A percentile compares a stretch with the other conserved stretches of the same genome.
phyloP scores from a whole-genome alignment of 192 early-diverging fungal species.

The Geosiphon pyriformis region DNA sequence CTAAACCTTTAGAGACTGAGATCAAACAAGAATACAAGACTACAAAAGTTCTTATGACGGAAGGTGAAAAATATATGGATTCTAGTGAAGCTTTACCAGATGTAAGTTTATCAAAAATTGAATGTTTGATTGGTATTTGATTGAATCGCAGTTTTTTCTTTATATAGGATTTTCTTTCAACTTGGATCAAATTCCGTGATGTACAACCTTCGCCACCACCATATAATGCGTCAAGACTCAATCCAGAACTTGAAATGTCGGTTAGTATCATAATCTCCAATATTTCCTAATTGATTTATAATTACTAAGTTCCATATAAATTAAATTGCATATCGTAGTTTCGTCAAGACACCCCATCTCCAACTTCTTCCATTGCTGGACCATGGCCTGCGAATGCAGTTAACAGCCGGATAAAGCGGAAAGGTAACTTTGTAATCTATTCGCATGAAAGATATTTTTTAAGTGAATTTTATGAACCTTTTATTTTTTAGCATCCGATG shows the following conservation, averaged over 20 bases:
- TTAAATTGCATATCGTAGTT: slow-evolving; percentile 5
- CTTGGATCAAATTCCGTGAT: slow-evolving; percentile 21
- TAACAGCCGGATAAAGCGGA: slow-evolving; percentile 24
- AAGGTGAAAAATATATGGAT: slow-evolving; percentile 17
- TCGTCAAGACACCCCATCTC: slow-evolving; percentile 24
- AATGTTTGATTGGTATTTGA: not conserved
- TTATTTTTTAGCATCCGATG: slow-evolving; percentile 16
- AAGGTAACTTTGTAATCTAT: slow-evolving; percentile 16
- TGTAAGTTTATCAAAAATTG: not conserved
- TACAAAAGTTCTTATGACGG: slow-evolving; percentile 20
- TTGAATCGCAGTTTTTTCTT: not conserved
- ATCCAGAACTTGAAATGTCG: slow-evolving; percentile 20
- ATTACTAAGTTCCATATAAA: not conserved
- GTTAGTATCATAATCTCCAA: not conserved
- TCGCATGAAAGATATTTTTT: too few species aligned
- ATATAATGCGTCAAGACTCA: slow-evolving; percentile 17
- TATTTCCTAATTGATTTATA: not conserved
- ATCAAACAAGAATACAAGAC: slow-evolving; percentile 24
- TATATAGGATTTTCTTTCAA: slow-evolving; percentile 13
- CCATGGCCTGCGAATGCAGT: slow-evolving; percentile 15
- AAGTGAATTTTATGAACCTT: not conserved
- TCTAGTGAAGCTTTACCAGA: slow-evolving; percentile 1
- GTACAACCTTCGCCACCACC: slow-evolving; percentile 21
- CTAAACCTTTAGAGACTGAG: slow-evolving; percentile 17
- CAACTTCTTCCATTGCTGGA: slow-evolving; percentile 11